Evolutionary conservation across 805 yeast genomes (phyloP).

Genomic region (Yueomyces sp.): DNA sequence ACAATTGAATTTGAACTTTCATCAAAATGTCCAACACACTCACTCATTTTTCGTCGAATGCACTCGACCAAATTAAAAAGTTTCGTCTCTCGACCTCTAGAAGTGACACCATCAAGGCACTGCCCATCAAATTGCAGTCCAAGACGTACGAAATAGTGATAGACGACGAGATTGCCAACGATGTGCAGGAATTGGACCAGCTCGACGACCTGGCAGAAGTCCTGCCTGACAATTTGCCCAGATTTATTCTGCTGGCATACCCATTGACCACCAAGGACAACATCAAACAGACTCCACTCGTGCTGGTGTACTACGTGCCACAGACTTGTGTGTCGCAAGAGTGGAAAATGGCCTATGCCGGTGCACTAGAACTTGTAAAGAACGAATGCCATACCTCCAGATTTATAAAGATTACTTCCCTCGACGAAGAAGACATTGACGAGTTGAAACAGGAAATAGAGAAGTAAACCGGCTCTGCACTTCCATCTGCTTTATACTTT

Average conservation of each 20-base stretch:
- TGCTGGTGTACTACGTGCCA: slow-evolving; percentile 80
- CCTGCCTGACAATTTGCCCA: slow-evolving; percentile 70
- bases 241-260: slow-evolving; percentile 63
- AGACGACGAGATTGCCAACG: slow-evolving; percentile 36
- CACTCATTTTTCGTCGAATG: slow-evolving; percentile 50
- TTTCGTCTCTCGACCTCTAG: slow-evolving; percentile 66
- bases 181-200: slow-evolving; percentile 29
- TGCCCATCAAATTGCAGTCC: slow-evolving; percentile 28
- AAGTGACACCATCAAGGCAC: slow-evolving; percentile 44
- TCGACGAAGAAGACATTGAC: slow-evolving; percentile 22
- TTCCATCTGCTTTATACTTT: neutral
- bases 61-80: slow-evolving; percentile 46
- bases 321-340: slow-evolving; percentile 67
- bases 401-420: slow-evolving; percentile 23
- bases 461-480: neutral
- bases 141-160: slow-evolving; percentile 21
- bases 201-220: slow-evolving; percentile 58
- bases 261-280: slow-evolving; percentile 64
- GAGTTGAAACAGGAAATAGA: slow-evolving; percentile 17
- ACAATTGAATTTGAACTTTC: no score
- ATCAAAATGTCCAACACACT: slow-evolving; percentile 23
- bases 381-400: slow-evolving; percentile 63
- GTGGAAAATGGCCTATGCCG: slow-evolving; percentile 79
- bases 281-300: slow-evolving; percentile 57
- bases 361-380: slow-evolving; percentile 71